Conservation (phyloP, 1,284 basidiomycete species). For the Microbotryomycetes sp. region DNA sequence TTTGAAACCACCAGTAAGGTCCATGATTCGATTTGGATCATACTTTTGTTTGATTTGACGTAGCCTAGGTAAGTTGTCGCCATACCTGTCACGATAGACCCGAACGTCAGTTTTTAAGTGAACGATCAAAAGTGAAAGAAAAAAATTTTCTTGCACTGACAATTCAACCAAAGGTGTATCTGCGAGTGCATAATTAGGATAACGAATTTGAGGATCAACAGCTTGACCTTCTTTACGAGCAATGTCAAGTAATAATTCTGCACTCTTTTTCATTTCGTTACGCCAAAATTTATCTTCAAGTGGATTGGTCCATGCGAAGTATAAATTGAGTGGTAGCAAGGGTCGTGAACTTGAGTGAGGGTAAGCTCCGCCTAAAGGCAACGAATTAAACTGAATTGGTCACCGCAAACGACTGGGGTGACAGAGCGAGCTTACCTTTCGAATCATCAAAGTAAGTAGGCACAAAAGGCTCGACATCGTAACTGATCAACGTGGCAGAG, state of each 20-base stretch:
- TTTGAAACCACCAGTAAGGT: background rate
- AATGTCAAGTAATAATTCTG: conserved; percentile 20
- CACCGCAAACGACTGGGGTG: too few relatives aligned
- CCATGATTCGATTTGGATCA: background rate
- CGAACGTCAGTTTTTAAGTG: too few relatives aligned
- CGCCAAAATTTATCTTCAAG: conserved; percentile 32
- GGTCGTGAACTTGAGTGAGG: conserved; percentile 29
- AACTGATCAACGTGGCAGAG: conserved; percentile 38
- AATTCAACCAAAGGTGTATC: conserved; percentile 18
- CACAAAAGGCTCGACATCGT: background rate
- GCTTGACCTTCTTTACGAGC: conserved; percentile 35
- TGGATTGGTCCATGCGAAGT: conserved; percentile 35
- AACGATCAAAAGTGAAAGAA: too few relatives aligned
- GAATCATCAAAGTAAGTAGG: background rate
- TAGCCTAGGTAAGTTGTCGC: background rate
- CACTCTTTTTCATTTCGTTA: conserved; percentile 28
- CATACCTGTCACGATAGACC: background rate
- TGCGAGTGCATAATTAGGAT: conserved; percentile 37
- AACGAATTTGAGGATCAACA: conserved; percentile 30
- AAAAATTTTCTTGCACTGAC: background rate
- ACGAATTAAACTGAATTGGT: too few relatives aligned
- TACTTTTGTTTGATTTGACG: background rate
- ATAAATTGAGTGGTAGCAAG: conserved; percentile 36
- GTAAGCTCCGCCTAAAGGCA: conserved; percentile 10
- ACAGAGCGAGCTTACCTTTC: background rate